phyloP scores from a whole-genome alignment of 345 rosid species.

The Cardamine chenopodiifolia region DNA sequence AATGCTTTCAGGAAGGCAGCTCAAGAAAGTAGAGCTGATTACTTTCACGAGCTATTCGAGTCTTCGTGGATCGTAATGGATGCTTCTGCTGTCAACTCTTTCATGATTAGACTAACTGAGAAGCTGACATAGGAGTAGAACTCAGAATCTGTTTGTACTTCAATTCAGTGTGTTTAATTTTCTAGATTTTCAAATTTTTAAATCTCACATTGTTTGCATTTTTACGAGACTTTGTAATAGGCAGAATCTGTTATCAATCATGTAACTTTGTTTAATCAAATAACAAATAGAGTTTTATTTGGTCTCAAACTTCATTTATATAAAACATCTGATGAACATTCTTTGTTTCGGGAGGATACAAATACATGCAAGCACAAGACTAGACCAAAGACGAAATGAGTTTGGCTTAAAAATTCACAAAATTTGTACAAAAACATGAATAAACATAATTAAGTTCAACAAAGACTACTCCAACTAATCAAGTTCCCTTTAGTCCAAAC shows the following conservation, averaged over 20 bases:
- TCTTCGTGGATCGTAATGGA: slow-evolving; percentile 96
- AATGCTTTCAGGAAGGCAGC: slow-evolving; percentile 86
- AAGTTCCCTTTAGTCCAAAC: slow-evolving; percentile 26
- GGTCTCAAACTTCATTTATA: slow-evolving; percentile 8
- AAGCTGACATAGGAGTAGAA: slow-evolving; percentile 51
- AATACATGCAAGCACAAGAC: not conserved
- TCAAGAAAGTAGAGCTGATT: slow-evolving; percentile 74
- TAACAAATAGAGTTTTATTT: slow-evolving; percentile 21
- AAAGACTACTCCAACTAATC: slow-evolving; percentile 29
- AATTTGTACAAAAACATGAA: slow-evolving; percentile 24
- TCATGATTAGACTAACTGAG: slow-evolving; percentile 88
- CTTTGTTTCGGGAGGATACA: not conserved
- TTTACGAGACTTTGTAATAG: slow-evolving; percentile 31
- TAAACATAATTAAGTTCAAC: slow-evolving; percentile 22
- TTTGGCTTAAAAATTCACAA: slow-evolving; percentile 3
- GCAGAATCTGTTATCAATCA: slow-evolving; percentile 31
- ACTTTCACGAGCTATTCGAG: slow-evolving; percentile 93
- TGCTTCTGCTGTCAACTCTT: slow-evolving; percentile 71
- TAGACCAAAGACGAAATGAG: slow-evolving; percentile 11
- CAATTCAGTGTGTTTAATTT: slow-evolving; percentile 22
- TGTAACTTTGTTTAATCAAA: slow-evolving; percentile 34
- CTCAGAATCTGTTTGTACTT: not conserved
- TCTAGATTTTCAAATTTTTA: not conserved
- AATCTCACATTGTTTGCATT: slow-evolving; percentile 17
- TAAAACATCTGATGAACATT: not conserved